These are phyloP conservation scores for Hymenoscyphus occultus DNA, from an alignment of 2,329 filamentous ascomycete species.

Conservation along the genomic window DNA sequence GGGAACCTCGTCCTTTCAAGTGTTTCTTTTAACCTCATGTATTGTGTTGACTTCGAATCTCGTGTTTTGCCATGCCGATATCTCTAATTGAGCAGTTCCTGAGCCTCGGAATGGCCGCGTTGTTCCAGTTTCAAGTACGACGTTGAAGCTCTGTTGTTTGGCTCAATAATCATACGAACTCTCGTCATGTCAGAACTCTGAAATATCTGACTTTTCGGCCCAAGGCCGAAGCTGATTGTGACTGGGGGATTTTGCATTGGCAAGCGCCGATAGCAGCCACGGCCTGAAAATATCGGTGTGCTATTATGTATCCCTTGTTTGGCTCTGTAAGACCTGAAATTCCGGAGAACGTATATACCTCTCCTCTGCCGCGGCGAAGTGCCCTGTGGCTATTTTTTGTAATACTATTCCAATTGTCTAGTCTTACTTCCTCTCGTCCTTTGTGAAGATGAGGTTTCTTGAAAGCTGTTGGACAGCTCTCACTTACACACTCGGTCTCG, in stretches of 20 bases:
- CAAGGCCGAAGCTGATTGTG: not conserved
- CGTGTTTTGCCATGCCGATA: not conserved
- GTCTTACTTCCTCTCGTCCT: not conserved
- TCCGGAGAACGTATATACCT: not conserved
- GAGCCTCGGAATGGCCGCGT: not conserved
- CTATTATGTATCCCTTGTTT: not conserved
- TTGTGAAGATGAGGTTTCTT: slow-evolving; percentile 7
- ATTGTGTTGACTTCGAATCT: not conserved
- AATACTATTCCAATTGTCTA: not conserved
- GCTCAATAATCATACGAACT: not conserved
- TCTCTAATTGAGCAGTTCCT: not conserved
- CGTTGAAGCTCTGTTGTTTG: not conserved
- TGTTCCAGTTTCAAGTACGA: not conserved
- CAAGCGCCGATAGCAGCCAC: not conserved
- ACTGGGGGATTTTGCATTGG: not conserved
- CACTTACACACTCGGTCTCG: slow-evolving; percentile 1
- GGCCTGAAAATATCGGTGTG: not conserved
- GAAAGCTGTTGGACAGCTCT: slow-evolving; percentile 3
- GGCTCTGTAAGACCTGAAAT: not conserved
- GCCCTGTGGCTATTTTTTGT: not conserved
- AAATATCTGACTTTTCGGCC: not conserved
- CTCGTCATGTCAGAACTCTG: not conserved
- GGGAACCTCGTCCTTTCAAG: no score
- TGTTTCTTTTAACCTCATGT: not conserved
- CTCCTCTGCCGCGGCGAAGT: not conserved